These are phyloP conservation scores for Osmanthus fragrans DNA, from an alignment of 257 asterid genomes.

Conservation along the genomic window DNA sequence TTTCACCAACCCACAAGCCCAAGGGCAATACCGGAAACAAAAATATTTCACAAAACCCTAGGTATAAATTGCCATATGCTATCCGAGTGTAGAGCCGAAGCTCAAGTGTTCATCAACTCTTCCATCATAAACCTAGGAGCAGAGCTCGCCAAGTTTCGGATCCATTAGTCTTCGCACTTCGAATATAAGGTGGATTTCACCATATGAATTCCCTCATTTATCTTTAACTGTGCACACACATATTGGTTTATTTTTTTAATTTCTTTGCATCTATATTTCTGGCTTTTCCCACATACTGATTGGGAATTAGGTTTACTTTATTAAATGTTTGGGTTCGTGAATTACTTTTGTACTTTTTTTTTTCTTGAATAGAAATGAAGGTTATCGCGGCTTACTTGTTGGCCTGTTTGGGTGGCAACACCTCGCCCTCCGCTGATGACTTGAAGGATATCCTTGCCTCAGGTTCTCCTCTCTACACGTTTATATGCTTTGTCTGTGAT, in stretches of 20 bases:
- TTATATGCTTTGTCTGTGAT: background rate
- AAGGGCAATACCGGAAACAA: background rate
- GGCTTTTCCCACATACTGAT: background rate
- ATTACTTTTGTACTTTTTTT: background rate
- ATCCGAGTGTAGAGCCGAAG: background rate
- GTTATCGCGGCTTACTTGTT: slow-evolving; percentile 53
- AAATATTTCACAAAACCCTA: slow-evolving; percentile 10
- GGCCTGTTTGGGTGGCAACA: slow-evolving; percentile 61
- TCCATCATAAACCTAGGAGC: background rate
- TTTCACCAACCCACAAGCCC: background rate
- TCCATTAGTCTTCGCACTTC: background rate
- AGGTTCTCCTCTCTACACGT: slow-evolving; percentile 21
- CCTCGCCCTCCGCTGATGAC: slow-evolving; percentile 40
- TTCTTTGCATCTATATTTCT: background rate
- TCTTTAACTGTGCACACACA: background rate
- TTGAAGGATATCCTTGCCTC: slow-evolving; percentile 44
- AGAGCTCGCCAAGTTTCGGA: background rate
- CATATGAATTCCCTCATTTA: background rate
- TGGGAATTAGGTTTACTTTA: background rate
- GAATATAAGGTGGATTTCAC: background rate
- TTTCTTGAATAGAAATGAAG: slow-evolving; percentile 41
- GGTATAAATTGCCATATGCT: slow-evolving; percentile 3
- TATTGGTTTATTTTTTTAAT: background rate
- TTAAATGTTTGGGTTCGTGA: background rate
- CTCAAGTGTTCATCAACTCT: background rate